Evolutionary conservation across 306 rosid species (phyloP), one percentile per base, ranked within the genome.

Genomic region (Acacia confusa): DNA sequence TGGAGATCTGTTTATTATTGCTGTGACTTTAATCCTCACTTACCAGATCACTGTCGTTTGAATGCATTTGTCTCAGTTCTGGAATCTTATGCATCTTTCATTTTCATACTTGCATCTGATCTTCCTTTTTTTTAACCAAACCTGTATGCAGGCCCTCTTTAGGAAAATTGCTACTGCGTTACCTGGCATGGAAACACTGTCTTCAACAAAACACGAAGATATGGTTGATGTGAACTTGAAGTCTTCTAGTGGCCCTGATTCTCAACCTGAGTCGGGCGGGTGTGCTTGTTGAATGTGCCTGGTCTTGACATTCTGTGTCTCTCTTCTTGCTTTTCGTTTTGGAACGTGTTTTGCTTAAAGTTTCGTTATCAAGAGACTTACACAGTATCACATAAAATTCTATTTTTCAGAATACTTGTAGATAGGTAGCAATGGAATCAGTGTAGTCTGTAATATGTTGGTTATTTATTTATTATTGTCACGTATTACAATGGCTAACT

Each of bases 161-260:
- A 88, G 91, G 45, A 92, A 92, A 84, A 91, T 92, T 76, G 95
- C 92, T 3, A 89, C 94, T 25, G 95, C 97, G 20, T 88, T 91
- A 76, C 95, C 92, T 1, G 95, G 97, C 41, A 91, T 92, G 97
- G 97, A 92, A 83, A 91, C 93, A 19, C 87, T 91, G 34, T 89
- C 95, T 24, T 91, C 94, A 3, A 68, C 97, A 45, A 92, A 89
- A 81, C 97, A 91, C 87, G 95, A 91, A 78, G 97, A 89, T 81
- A 87, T 91, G 97, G 95, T 92, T 66, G 95, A 92, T 78, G 95
- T 92, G 36, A 92, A 89, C 84, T 86, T 91, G n/a, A 89, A 87
- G 82, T 85, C 97, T 45, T 67, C 86, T 14, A 80, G 77, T 60
- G 86, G 68, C 68, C 36, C 71, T 50, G 82, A 86, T 78, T 78